Conservation (phyloP, 768 basidiomycete species). For the Boletus eberwhitei region DNA sequence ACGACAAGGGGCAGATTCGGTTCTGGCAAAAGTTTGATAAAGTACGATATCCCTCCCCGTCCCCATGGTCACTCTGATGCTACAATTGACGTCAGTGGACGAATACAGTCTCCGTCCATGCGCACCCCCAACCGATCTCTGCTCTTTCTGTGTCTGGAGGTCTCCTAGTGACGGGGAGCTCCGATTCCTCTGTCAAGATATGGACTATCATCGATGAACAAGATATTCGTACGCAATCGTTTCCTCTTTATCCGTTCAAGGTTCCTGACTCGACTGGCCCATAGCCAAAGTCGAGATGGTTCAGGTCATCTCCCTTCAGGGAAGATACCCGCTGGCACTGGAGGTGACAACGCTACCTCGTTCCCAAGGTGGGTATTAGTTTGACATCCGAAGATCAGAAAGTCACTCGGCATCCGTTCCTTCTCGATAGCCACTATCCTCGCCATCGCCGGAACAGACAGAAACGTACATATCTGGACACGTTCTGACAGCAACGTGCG, state of each 20-base stretch:
- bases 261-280: background rate
- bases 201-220: slow-evolving; percentile 48
- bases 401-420: background rate
- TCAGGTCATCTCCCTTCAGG: slow-evolving; percentile 62
- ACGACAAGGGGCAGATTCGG: slow-evolving; percentile 66
- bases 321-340: slow-evolving; percentile 73
- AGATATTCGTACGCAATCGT: slow-evolving; percentile 28
- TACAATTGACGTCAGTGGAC: slow-evolving; percentile 51
- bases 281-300: slow-evolving; percentile 39
- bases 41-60: slow-evolving; percentile 11
- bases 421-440: slow-evolving; percentile 53
- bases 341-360: slow-evolving; percentile 62
- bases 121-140: slow-evolving; percentile 70
- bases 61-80: slow-evolving; percentile 13
- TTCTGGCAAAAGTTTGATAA: slow-evolving; percentile 51
- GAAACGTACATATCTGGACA: slow-evolving; percentile 73
- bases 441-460: slow-evolving; percentile 83
- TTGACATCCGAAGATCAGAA: background rate
- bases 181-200: slow-evolving; percentile 75
- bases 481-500: slow-evolving; percentile 56
- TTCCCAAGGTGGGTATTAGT: slow-evolving; percentile 51
- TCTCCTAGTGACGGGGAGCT: slow-evolving; percentile 72
- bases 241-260: background rate
- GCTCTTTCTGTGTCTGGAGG: slow-evolving; percentile 51
- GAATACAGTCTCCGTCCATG: slow-evolving; percentile 40